Evolutionary conservation across 768 basidiomycete genomes (phyloP), one percentile per base, ranked within the genome.

Genomic region (Macrocybe gigantea): DNA sequence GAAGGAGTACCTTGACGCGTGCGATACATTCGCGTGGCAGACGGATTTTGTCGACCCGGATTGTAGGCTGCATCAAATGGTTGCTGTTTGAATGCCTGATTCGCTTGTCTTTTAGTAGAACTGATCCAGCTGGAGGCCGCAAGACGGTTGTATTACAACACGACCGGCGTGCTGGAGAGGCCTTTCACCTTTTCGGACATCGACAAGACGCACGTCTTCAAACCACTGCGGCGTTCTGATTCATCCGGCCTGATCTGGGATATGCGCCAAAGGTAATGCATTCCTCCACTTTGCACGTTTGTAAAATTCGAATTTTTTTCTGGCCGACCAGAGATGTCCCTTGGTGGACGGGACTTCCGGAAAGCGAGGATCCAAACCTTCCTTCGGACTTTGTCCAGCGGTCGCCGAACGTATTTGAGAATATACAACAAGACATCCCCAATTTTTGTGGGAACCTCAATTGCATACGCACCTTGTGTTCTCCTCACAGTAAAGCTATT

Each of bases 361-460:
- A 40, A 12, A 36, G 43, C 11, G 45, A 50, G 6, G 48, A 50
- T 12, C 48, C 44, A 1, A 38, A 34, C 8, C 38, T 58, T 2
- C 48, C 52, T 15, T 47, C 43, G 2, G 36, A 50, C 47, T 47
- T 47, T 7, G 50, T 60, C 0, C 60, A 66, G 3, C 33, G 53
- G 22, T 41, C 47, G 8, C 44, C 56, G 12, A 53, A 73, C 52
- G 48, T 77, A 7, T 58, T 56, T 29, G 47, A 52, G 2, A 60
- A 67, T 37, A 40, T 78, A 30, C 53, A 59, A 10, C 61, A 62
- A 5, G 62, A 62, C 14, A 50, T 69, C 9, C 54, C 34, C 7
- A 14, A 56, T 4, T 80, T 79, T 44, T 81, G 79, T 51, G 68
- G 71, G 5, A 74, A 68, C 38, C 53, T 73, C 5, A 70, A 68